Conservation (phyloP, 176 grass and related monocot genomes). For the Aegilops longissima region DNA sequence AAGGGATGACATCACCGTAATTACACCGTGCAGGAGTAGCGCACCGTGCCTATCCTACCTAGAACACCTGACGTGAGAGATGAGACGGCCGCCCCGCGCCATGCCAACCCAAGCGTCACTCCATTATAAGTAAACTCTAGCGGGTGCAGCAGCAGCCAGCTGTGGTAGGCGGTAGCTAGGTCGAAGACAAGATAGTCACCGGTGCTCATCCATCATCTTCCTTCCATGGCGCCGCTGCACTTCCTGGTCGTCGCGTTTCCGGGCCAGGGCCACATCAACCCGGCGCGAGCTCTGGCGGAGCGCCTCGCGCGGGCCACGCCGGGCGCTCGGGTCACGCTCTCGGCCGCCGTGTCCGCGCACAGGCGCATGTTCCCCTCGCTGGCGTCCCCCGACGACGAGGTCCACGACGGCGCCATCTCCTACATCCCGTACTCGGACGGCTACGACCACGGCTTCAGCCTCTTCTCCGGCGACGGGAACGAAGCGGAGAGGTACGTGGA, state of each 20-base stretch:
- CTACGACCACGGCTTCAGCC: neutral
- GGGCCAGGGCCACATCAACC: slow-evolving; percentile 56
- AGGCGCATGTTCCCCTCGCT: slow-evolving; percentile 34
- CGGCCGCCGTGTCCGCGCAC: slow-evolving; percentile 35
- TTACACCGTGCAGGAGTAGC: no score
- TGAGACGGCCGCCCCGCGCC: neutral
- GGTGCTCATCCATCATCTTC: neutral
- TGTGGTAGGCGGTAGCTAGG: neutral
- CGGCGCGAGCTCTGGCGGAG: slow-evolving; percentile 29
- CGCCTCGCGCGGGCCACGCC: slow-evolving; percentile 20
- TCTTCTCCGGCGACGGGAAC: neutral
- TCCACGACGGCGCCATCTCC: slow-evolving; percentile 32
- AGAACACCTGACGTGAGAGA: neutral
- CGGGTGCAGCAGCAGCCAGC: neutral
- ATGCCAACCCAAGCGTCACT: neutral
- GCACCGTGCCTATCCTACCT: neutral
- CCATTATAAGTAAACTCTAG: neutral
- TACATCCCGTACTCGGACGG: slow-evolving; percentile 48
- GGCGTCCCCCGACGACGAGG: slow-evolving; percentile 16
- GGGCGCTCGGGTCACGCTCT: slow-evolving; percentile 45
- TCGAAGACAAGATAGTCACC: neutral
- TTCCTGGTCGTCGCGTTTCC: slow-evolving; percentile 48
- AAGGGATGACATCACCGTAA: neutral
- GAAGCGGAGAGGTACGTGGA: neutral
- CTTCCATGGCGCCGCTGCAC: slow-evolving; percentile 32